Evolutionary conservation across 306 rosid species (phyloP).

Genomic region (Fragaria ananassa): DNA sequence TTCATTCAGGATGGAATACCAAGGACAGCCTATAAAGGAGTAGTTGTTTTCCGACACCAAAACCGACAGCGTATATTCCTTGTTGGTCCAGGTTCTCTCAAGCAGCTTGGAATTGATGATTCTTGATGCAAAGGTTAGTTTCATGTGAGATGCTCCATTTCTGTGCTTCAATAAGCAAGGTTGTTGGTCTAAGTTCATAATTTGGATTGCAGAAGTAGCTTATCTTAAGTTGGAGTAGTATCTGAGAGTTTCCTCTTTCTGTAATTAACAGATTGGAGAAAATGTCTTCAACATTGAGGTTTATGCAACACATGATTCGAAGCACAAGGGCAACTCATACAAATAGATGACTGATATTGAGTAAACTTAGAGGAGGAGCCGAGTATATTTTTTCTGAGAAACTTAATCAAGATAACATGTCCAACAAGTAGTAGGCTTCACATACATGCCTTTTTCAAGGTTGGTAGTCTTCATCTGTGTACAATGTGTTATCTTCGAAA

Average conservation of each 20-base stretch:
- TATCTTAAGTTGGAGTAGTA: background rate
- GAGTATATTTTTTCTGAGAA: background rate
- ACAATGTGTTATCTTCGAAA: background rate
- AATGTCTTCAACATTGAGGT: background rate
- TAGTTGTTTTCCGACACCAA: slow-evolving; percentile 81
- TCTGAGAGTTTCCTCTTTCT: slow-evolving; percentile 5
- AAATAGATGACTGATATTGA: background rate
- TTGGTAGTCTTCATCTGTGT: slow-evolving; percentile 7
- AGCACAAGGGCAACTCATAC: slow-evolving; percentile 2
- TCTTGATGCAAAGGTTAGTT: slow-evolving; percentile 41
- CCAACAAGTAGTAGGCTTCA: slow-evolving; percentile 2
- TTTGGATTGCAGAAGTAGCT: background rate
- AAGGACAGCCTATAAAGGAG: slow-evolving; percentile 86
- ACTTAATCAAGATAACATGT: background rate
- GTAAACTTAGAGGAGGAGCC: slow-evolving; percentile 1
- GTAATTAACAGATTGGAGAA: slow-evolving; percentile 10
- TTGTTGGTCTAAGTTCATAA: background rate
- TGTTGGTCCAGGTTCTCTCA: slow-evolving; percentile 67
- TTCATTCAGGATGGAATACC: slow-evolving; percentile 86
- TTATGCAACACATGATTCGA: background rate
- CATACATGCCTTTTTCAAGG: background rate
- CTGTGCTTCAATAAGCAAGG: background rate
- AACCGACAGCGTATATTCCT: slow-evolving; percentile 62
- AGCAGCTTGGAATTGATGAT: slow-evolving; percentile 57
- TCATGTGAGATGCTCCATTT: background rate